phyloP scores from a whole-genome alignment of 805 yeast species.

The Metschnikowia sp. region DNA sequence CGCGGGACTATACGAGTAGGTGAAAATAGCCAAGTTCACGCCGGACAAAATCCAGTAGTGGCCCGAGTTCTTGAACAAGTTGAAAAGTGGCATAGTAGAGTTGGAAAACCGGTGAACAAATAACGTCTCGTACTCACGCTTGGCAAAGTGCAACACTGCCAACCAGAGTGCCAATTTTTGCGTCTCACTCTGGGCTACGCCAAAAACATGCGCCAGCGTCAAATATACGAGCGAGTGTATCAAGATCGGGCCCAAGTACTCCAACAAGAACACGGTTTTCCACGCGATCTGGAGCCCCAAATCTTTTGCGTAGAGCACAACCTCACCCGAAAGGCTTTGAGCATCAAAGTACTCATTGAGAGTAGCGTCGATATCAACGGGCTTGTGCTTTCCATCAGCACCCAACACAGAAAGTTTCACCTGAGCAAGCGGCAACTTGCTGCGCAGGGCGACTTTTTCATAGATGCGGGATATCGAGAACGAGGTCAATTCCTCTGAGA shows the following conservation, averaged over 20 bases:
- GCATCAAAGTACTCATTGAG: slow-evolving; percentile 30
- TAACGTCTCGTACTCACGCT: slow-evolving; percentile 85
- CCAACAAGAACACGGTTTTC: slow-evolving; percentile 85
- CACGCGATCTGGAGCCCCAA: slow-evolving; percentile 91
- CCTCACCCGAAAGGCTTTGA: slow-evolving; percentile 40
- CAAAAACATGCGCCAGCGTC: slow-evolving; percentile 8
- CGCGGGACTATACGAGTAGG: slow-evolving; percentile 30
- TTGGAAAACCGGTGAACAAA: slow-evolving; percentile 82
- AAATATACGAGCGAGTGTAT: slow-evolving; percentile 70
- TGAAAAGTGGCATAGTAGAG: slow-evolving; percentile 88
- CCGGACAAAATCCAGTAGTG: slow-evolving; percentile 96
- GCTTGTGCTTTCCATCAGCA: slow-evolving; percentile 32
- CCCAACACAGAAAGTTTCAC: slow-evolving; percentile 27
- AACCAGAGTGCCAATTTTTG: slow-evolving; percentile 55
- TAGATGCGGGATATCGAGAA: slow-evolving; percentile 41
- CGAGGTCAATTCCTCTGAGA: slow-evolving; percentile 35
- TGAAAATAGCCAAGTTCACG: slow-evolving; percentile 46
- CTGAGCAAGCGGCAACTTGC: slow-evolving; percentile 29
- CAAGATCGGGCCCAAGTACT: slow-evolving; percentile 85
- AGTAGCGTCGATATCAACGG: slow-evolving; percentile 44
- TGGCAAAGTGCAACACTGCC: slow-evolving; percentile 71
- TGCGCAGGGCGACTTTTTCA: slow-evolving; percentile 44
- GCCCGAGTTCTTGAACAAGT: slow-evolving; percentile 81
- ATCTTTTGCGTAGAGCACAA: slow-evolving; percentile 69
- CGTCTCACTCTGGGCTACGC: slow-evolving; percentile 34